phyloP scores from a whole-genome alignment of 805 yeast genomes.

The Kodamaea nitidulidarum region DNA sequence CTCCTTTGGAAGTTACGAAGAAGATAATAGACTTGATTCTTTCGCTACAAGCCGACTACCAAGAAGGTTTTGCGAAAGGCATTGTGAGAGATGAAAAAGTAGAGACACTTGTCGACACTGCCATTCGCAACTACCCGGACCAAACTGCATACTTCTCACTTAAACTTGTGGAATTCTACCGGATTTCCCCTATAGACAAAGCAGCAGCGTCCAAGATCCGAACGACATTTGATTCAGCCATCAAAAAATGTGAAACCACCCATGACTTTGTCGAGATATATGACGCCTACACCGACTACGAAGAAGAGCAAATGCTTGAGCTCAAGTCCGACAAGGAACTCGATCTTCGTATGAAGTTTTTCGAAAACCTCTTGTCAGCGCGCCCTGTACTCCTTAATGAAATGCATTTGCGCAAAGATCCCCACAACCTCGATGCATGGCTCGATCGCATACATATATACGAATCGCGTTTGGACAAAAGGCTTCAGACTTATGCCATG shows the following conservation, averaged over 20 bases:
- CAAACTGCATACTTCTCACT: conserved; percentile 49
- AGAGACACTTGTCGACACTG: conserved; percentile 1
- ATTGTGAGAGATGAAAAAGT: conserved; percentile 1
- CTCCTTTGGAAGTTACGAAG: conserved; percentile 47
- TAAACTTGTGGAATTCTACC: conserved; percentile 4
- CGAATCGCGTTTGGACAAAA: conserved; percentile 29
- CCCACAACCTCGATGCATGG: conserved; percentile 68
- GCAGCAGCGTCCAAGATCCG: background rate
- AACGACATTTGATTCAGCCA: conserved; percentile 41
- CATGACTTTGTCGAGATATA: conserved; percentile 61
- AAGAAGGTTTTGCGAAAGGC: too few relatives aligned
- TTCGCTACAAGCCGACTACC: background rate
- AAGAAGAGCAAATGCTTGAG: conserved; percentile 37
- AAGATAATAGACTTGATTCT: conserved; percentile 43
- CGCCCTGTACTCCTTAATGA: conserved; percentile 63
- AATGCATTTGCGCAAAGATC: conserved; percentile 57
- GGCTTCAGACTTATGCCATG: conserved; percentile 51
- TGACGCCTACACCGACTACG: conserved; percentile 58
- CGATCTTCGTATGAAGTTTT: conserved; percentile 42
- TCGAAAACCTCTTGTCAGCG: conserved; percentile 53
- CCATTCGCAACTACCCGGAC: conserved; percentile 46
- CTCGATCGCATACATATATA: conserved; percentile 50
- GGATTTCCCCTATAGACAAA: background rate
- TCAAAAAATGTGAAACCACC: conserved; percentile 46
- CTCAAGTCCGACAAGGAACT: conserved; percentile 24